These are phyloP conservation scores for Pseudogymnoascus sp. DNA, from an alignment of 2,329 filamentous ascomycete species.

Conservation along the genomic window DNA sequence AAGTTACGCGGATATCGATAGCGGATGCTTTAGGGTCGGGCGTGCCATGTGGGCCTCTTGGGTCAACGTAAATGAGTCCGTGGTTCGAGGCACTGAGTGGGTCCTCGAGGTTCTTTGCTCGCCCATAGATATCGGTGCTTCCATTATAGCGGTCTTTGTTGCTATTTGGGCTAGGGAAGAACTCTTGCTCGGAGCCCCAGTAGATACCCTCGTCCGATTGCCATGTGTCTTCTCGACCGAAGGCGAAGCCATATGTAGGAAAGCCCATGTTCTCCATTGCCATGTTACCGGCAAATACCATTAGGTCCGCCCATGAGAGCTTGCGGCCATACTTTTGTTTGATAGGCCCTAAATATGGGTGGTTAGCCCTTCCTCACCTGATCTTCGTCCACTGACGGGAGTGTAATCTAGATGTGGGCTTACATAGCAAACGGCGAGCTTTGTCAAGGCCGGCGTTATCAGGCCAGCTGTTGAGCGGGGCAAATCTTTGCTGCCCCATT, in stretches of 20 bases:
- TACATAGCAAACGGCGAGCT: constrained; percentile 48
- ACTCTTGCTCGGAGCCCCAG: constrained; percentile 53
- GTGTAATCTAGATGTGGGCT: background rate
- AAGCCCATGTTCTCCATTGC: constrained; percentile 54
- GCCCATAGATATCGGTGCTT: constrained; percentile 28
- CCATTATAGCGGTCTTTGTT: constrained; percentile 45
- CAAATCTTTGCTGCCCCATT: constrained; percentile 52
- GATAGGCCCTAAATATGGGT: constrained; percentile 40
- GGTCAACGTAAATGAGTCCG: constrained; percentile 58
- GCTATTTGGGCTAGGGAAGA: constrained; percentile 41
- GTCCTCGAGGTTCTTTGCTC: constrained; percentile 32
- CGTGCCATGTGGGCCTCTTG: constrained; percentile 50
- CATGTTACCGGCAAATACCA: constrained; percentile 51
- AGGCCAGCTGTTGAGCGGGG: constrained; percentile 55
- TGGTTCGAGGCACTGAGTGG: constrained; percentile 50
- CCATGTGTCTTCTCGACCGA: constrained; percentile 50
- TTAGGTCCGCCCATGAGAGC: constrained; percentile 54
- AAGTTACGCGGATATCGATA: constrained; percentile 51
- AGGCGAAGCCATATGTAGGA: constrained; percentile 49
- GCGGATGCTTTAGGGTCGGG: constrained; percentile 49
- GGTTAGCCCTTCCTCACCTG: background rate
- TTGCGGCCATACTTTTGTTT: constrained; percentile 58
- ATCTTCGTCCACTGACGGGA: background rate
- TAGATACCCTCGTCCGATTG: constrained; percentile 54
- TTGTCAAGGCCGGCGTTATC: constrained; percentile 56